Conservation (phyloP, 495 filamentous ascomycete genomes). For the Bombardia bombarda region DNA sequence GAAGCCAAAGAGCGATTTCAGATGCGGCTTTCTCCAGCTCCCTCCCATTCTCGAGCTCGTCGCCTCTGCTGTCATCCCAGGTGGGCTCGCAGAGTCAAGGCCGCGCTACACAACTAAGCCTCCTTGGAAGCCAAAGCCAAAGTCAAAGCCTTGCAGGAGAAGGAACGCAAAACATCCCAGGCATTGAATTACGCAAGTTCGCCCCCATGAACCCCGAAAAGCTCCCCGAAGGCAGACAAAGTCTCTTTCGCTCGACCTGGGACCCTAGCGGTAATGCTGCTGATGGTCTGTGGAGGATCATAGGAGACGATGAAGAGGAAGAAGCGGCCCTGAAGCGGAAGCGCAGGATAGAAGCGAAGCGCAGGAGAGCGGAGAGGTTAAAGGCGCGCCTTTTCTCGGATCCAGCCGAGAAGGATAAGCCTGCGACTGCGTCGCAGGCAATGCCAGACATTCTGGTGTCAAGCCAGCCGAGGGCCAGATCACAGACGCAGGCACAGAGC, state of each 20-base stretch:
- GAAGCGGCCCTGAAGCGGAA: constrained; percentile 11
- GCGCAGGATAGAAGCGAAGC: constrained; percentile 1
- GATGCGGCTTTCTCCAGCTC: constrained; percentile 1
- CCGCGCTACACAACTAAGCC: too few species aligned
- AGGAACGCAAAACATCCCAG: too few species aligned
- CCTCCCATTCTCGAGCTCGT: constrained; percentile 13
- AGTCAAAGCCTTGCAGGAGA: too few species aligned
- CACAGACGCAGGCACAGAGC: too few species aligned
- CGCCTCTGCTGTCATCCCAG: too few species aligned
- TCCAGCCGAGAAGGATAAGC: neutral
- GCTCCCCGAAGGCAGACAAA: too few species aligned
- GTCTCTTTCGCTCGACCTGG: constrained; percentile 9
- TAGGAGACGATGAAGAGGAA: constrained; percentile 7
- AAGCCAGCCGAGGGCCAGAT: neutral
- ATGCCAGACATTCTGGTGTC: neutral
- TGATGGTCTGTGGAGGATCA: constrained; percentile 11
- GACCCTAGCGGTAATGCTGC: constrained; percentile 12
- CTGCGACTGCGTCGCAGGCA: neutral
- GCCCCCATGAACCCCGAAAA: too few species aligned
- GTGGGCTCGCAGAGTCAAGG: too few species aligned
- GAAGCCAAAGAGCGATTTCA: neutral
- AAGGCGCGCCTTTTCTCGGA: neutral
- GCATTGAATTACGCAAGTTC: too few species aligned
- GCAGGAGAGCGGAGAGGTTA: neutral
- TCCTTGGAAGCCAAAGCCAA: too few species aligned